A percentile compares a stretch with the other conserved stretches of the same genome.
phyloP scores from a whole-genome alignment of 2,329 filamentous ascomycete species.

The Exserohilum turcica region DNA sequence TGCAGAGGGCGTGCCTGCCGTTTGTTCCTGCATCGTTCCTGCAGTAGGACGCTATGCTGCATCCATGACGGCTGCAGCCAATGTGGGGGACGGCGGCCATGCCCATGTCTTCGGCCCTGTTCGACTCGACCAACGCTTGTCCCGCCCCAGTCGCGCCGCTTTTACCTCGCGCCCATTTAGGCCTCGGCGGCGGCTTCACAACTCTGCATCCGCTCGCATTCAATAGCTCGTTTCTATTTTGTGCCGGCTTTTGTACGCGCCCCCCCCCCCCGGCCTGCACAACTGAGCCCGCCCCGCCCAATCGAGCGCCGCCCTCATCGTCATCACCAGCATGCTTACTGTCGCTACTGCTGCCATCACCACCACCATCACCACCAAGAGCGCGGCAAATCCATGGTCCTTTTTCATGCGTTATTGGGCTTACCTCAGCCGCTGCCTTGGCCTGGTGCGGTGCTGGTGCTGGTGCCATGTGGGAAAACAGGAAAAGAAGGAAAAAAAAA shows the following conservation, averaged over 20 bases:
- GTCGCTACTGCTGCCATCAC: too few species aligned
- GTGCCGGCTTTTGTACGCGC: slow-evolving; percentile 41
- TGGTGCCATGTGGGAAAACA: too few species aligned
- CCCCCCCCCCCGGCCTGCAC: slow-evolving; percentile 29
- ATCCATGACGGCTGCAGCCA: slow-evolving; percentile 32
- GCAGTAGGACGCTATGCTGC: slow-evolving; percentile 43
- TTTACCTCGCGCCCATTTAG: slow-evolving; percentile 21
- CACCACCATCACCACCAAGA: too few species aligned
- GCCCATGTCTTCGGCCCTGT: slow-evolving; percentile 32
- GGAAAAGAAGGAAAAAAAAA: too few species aligned
- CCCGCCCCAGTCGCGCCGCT: slow-evolving; percentile 26
- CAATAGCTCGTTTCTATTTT: slow-evolving; percentile 45
- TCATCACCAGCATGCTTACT: background rate
- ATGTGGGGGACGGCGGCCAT: slow-evolving; percentile 36
- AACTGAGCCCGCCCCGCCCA: slow-evolving; percentile 23
- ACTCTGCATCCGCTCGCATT: slow-evolving; percentile 27
- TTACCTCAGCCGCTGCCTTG: too few species aligned
- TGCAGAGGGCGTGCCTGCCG: slow-evolving; percentile 20
- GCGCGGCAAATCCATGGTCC: too few species aligned
- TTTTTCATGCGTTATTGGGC: too few species aligned
- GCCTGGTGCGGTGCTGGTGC: too few species aligned
- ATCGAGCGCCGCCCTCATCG: slow-evolving; percentile 12
- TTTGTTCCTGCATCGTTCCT: slow-evolving; percentile 44
- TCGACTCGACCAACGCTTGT: slow-evolving; percentile 36
- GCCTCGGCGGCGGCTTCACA: slow-evolving; percentile 33